Percentiles rank a stretch among this genome's conserved stretches.
These are phyloP conservation scores for Elaeagnus macrophylla DNA, from an alignment of 306 rosid genomes.

Conservation along the genomic window DNA sequence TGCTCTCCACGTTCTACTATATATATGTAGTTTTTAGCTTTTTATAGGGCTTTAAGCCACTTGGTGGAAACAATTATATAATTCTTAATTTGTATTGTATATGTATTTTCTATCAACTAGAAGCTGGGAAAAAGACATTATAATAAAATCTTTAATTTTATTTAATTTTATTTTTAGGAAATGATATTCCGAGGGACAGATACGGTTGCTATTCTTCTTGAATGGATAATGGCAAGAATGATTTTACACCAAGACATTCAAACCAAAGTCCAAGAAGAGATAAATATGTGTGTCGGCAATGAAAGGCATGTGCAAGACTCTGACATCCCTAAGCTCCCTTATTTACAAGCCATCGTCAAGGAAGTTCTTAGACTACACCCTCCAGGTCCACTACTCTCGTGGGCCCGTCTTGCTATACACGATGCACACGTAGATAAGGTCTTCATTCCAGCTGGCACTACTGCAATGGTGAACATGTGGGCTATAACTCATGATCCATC, in stretches of 20 bases:
- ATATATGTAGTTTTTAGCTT: too few species aligned
- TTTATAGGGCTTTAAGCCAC: too few species aligned
- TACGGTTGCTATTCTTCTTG: conserved; percentile 70
- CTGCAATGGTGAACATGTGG: conserved; percentile 85
- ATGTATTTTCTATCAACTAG: too few species aligned
- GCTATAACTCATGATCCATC: conserved; percentile 50
- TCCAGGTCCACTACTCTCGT: conserved; percentile 71
- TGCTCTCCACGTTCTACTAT: too few species aligned
- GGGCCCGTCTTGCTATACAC: conserved; percentile 69
- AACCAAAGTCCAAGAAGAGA: conserved; percentile 44
- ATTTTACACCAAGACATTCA: conserved; percentile 71
- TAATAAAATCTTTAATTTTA: too few species aligned
- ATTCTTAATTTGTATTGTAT: too few species aligned
- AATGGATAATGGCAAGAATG: conserved; percentile 87
- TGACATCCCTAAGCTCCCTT: conserved; percentile 48
- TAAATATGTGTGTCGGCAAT: conserved; percentile 22
- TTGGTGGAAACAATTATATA: too few species aligned
- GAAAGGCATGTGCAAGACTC: conserved; percentile 25
- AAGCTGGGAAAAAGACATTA: too few species aligned
- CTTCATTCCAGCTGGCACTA: conserved; percentile 53
- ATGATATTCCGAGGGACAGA: conserved; percentile 89
- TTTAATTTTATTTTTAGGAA: too few species aligned
- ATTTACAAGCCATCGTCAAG: conserved; percentile 58
- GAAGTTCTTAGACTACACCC: conserved; percentile 69
- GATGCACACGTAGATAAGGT: conserved; percentile 44